These are phyloP conservation scores for Russula ochroleuca DNA, from an alignment of 768 basidiomycete species.

Conservation along the genomic window DNA sequence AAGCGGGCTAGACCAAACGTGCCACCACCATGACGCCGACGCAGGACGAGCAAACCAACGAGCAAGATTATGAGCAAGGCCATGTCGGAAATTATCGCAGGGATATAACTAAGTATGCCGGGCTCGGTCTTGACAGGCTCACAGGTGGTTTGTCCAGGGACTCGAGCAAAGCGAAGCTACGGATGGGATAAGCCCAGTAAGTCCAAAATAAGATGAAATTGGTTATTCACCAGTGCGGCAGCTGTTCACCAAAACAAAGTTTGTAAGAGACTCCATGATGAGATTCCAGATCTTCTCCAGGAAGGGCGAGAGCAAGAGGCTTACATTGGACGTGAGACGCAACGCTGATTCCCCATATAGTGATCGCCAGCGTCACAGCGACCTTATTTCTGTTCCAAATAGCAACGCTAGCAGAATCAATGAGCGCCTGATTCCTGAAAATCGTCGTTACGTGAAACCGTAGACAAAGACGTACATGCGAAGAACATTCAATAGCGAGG, in stretches of 20 bases:
- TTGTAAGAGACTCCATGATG: no score
- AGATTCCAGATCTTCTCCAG: background rate
- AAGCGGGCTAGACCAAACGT: background rate
- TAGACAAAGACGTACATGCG: background rate
- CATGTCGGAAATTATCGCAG: background rate
- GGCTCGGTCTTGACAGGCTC: background rate
- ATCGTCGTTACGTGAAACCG: background rate
- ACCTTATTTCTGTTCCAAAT: constrained; percentile 5
- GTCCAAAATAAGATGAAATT: background rate
- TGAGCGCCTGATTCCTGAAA: background rate
- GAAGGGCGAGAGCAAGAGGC: background rate
- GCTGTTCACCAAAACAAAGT: background rate
- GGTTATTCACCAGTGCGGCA: background rate
- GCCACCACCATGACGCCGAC: background rate
- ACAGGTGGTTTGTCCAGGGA: background rate
- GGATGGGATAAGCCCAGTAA: background rate
- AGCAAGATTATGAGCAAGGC: constrained; percentile 8
- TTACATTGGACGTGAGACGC: background rate
- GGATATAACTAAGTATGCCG: background rate
- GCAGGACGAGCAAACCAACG: background rate
- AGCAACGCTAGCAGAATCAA: background rate
- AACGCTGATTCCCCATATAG: background rate
- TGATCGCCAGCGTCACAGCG: background rate
- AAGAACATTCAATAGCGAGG: constrained; percentile 1
- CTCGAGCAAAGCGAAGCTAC: background rate